Evolutionary conservation across 1,284 basidiomycete species (phyloP), one percentile per base, ranked within the genome.

Genomic region (Ustilago loliicola): DNA sequence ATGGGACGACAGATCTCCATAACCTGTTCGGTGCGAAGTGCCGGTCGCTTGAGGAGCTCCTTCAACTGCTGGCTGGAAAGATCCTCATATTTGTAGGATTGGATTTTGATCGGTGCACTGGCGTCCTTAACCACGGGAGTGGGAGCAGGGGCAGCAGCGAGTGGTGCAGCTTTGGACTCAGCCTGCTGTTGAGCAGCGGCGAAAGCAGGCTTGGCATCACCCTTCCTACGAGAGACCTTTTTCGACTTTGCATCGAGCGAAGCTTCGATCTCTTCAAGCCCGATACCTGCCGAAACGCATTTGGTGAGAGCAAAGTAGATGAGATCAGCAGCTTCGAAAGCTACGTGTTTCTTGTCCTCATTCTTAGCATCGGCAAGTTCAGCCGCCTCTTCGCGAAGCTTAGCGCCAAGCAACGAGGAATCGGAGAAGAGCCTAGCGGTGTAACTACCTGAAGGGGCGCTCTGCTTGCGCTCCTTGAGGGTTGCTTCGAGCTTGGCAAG

Each of bases 311-410:
- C 92, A 87, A 99, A 99, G 89, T 99, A 99, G 56, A 98, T 83
- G 45, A 99, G 88, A 87, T 99, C 97, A 0, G 96, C 96, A 2
- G 95, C 94, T 87, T 99, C 97, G 77, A 96, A 97, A 0, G 95
- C 93, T n/a, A 98, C 89, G 58, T 86, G 85, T 55, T 80, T 64
- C 52, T 96, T 93, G 60, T 94, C 92, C 83, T 91, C 90, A 5
- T 91, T 91, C 80, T 91, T 89, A 17, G 97, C 97, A 29, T 90
- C 90, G 83, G 95, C 96, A 15, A 99, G 90, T 87, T 99, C 97
- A 82, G 96, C 94, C 0, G 97, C 97, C 87, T 99, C 97, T 87
- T 99, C 97, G 91, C 94, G 94, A 72, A 99, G 95, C 88, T 99
- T 99, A 59, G 95, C 92, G 59, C 90, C 90, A 51, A 99, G 89